Evolutionary conservation across 495 filamentous ascomycete genomes (phyloP), one percentile per base, ranked within the genome.

Genomic region (Annulohypoxylon moriforme): DNA sequence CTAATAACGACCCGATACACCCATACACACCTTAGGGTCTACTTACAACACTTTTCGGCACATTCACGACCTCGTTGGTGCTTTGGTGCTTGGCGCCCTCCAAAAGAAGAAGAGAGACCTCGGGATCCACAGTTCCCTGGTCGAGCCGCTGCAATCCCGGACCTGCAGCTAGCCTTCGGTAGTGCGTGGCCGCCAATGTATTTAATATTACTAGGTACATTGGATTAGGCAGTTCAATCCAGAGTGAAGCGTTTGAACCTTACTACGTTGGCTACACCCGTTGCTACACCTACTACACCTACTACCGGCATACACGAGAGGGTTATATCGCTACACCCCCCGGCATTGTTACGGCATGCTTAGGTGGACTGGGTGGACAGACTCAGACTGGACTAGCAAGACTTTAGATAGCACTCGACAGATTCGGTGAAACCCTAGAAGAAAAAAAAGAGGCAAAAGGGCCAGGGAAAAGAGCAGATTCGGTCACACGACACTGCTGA

Each of bases 401-500:
- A n/a, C n/a, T n/a, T n/a, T 44, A 18, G 55, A 60, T 42, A 20
- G 52, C 34, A 44, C 40, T 44, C 40, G 40, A 44, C 40, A 44
- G n/a, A 44, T 56, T 60, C 55, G 61, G 68, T 71, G 56, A 38
- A 64, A 71, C 61, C 61, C 59, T 64, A 56, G 38, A 27, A 25
- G 7, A 14, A 57, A 49, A 68, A 46, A 63, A 59, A 58, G 14
- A 34, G 20, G 50, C 20, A 33, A 29, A 55, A 56, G 52, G n/a
- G 31, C 29, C 0, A 56, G 29, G 31, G 9, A 52, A 25, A 52
- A 52, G 25, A 44, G 20, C 34, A 31, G 16, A 67, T 64, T 64
- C 20, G 61, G 71, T 73, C 71, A 73, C 71, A 73, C 71, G 71
- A 73, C 71, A 69, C 47, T n/a, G 57, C 31, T 61, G 38, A 34